These are phyloP conservation scores for Podaxis sp. DNA, from an alignment of 768 basidiomycete genomes.

Conservation along the genomic window DNA sequence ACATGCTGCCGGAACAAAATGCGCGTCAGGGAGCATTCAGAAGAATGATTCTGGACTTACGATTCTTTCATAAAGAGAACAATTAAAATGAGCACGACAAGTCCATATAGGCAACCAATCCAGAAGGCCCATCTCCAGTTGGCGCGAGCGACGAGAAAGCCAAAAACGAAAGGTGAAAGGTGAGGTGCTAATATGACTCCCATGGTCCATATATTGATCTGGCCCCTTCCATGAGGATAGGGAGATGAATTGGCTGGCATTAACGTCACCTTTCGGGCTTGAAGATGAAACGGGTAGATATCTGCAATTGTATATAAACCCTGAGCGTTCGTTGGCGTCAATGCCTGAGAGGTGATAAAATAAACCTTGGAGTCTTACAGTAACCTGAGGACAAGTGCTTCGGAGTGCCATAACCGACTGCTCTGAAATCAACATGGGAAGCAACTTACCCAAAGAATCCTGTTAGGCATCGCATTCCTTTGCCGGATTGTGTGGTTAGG, in stretches of 20 bases:
- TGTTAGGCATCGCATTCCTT: slow-evolving; percentile 58
- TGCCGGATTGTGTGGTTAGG: not conserved
- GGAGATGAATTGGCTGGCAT: not conserved
- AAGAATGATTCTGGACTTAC: slow-evolving; percentile 30
- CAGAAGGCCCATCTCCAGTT: slow-evolving; percentile 69
- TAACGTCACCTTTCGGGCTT: slow-evolving; percentile 56
- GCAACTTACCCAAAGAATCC: slow-evolving; percentile 51
- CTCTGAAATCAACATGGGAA: not conserved
- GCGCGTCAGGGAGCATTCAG: not conserved
- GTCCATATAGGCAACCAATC: slow-evolving; percentile 60
- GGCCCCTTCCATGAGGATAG: not conserved
- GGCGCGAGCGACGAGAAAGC: slow-evolving; percentile 62
- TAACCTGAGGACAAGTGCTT: slow-evolving; percentile 62
- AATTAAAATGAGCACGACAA: slow-evolving; percentile 57
- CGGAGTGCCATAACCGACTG: not conserved
- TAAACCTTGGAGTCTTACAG: slow-evolving; percentile 18
- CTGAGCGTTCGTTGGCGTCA: no score
- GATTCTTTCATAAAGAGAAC: slow-evolving; percentile 65
- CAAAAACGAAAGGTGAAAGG: slow-evolving; percentile 63
- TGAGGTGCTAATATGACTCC: slow-evolving; percentile 70
- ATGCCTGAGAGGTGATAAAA: no score
- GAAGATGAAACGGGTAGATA: slow-evolving; percentile 37
- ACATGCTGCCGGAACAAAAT: slow-evolving; percentile 39
- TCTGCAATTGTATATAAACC: no score
- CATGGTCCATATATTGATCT: slow-evolving; percentile 74